Base-by-base conservation (phyloP, 2,329 filamentous ascomycete species). In the Fusarium floridanum region DNA sequence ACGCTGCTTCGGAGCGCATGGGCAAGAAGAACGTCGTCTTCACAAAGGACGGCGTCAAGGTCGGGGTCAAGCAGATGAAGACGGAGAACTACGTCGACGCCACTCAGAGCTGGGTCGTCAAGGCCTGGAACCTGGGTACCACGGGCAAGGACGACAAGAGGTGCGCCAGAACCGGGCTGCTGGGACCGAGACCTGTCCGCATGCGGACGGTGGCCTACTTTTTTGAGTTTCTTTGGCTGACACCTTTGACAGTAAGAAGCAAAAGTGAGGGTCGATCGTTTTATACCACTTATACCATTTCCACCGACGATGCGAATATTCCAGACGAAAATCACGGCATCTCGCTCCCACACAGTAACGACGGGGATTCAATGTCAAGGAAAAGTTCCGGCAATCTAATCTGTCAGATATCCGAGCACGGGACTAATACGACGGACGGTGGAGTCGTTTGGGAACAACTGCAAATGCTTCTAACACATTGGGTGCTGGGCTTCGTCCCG, bases 1-100 rank as follows among this genome's bases (percentile, higher is more conserved):
- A 90, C 69, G 87, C 89, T 68, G 92, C 93, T 56, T 89, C 88
- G 59, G 87, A 92, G 82, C 90, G 90, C 79, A 93, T 95, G 89
- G 91, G 92, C 81, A 90, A 90, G 84, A 93, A 93, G 85, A 93
- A 95, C 81, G 89, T 95, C 66, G 86, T 91, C 45, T 93, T 95
- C 82, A 92, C 91, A 43, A 94, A 93, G 81, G 93, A 95, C 66
- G 93, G 93, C 65, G 84, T 94, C 70, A 89, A 90, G 70, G 92
- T 95, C 53, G 91, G 91, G 59, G 88, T 95, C 71, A 93, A 92
- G 83, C 87, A 94, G 70, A 83, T 93, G 60, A 87, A 88, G 74
- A 88, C 89, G 64, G 93, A 95, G 84, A 89, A 88, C 57, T 94
- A 94, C 80, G 90, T 94, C 78, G 93, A 95, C 77, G 87, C 86